phyloP scores from a whole-genome alignment of 1,284 basidiomycete species.

The Ceratobasidium sp. region DNA sequence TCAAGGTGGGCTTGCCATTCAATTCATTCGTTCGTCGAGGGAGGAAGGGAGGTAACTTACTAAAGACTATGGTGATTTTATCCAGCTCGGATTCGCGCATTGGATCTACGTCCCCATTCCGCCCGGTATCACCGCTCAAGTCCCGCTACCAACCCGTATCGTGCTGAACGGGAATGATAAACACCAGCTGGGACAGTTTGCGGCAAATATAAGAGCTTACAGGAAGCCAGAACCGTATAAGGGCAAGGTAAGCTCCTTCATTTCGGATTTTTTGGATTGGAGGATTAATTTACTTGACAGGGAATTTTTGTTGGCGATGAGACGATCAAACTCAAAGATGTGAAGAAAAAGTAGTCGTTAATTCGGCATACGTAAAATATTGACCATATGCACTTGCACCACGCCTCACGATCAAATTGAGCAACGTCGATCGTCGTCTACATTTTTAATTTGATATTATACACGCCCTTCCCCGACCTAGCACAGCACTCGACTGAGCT shows the following conservation, averaged over 20 bases:
- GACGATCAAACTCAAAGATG: conserved; percentile 88
- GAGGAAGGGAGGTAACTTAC: neutral
- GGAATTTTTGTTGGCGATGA: conserved; percentile 94
- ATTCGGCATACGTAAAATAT: too few species aligned
- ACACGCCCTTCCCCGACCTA: conserved; percentile 53
- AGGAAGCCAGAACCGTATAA: conserved; percentile 97
- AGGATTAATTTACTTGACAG: conserved; percentile 59
- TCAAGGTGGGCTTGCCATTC: conserved; percentile 77
- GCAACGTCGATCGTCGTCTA: neutral
- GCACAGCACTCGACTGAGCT: conserved; percentile 81
- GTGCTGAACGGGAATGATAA: conserved; percentile 79
- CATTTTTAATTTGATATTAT: neutral
- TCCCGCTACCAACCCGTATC: conserved; percentile 79
- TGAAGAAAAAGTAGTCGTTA: conserved; percentile 89
- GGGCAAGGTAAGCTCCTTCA: conserved; percentile 79
- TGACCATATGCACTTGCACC: too few species aligned
- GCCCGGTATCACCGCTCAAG: conserved; percentile 80
- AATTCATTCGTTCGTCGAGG: too few species aligned
- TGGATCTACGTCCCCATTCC: conserved; percentile 88
- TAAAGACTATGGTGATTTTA: neutral
- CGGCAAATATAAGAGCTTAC: conserved; percentile 86
- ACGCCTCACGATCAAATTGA: too few species aligned
- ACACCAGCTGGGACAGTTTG: conserved; percentile 86
- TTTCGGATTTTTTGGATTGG: conserved; percentile 25
- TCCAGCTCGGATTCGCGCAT: conserved; percentile 81